Percentiles rank a stretch among this genome's conserved stretches.
Conservation (phyloP, 352 stramenopile genomes). For the Phytophthora sojae region DNA sequence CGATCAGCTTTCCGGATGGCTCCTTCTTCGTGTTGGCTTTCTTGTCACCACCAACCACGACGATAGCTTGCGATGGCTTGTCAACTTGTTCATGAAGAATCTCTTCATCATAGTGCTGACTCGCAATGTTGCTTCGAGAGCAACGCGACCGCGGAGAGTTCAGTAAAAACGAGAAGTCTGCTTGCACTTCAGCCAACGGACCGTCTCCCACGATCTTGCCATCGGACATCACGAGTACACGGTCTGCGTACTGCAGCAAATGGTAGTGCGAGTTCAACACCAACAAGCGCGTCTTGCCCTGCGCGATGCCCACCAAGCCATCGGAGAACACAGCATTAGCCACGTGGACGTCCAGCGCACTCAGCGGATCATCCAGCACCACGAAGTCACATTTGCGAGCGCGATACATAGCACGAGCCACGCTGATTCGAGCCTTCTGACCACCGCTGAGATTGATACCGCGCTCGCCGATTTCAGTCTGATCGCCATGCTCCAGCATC, state of each 20-base stretch:
- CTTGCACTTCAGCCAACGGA: constrained; percentile 66
- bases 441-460: constrained; percentile 87
- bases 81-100: too few relatives aligned
- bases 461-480: constrained; percentile 93
- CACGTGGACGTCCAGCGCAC: constrained; percentile 88
- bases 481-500: constrained; percentile 85
- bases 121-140: neutral
- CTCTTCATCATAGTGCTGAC: neutral
- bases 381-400: constrained; percentile 57
- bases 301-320: constrained; percentile 69
- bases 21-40: neutral
- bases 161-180: constrained; percentile 29
- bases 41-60: neutral
- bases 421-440: constrained; percentile 71
- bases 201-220: constrained; percentile 86
- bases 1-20: neutral
- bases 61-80: neutral
- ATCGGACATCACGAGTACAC: constrained; percentile 70
- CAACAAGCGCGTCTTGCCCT: constrained; percentile 82
- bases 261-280: constrained; percentile 95
- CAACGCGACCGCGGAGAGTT: neutral
- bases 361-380: constrained; percentile 69
- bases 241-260: constrained; percentile 67
- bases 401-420: constrained; percentile 65
- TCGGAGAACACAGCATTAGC: constrained; percentile 92